These are phyloP conservation scores for Fistulinella prunicolor DNA, from an alignment of 768 basidiomycete genomes.

Conservation along the genomic window DNA sequence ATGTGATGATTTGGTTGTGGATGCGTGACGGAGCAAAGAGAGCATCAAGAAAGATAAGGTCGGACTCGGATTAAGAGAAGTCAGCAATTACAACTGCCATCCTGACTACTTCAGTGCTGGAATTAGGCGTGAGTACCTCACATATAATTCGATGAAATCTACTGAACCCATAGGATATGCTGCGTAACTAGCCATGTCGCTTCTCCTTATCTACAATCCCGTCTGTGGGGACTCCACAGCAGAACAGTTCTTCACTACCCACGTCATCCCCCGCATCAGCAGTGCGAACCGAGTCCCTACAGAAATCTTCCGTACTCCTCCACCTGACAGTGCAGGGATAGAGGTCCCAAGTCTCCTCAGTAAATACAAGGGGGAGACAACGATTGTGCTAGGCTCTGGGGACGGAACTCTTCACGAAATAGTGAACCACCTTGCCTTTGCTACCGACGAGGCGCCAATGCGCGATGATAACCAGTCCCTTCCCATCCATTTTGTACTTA, in stretches of 20 bases:
- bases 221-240: slow-evolving; percentile 62
- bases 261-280: slow-evolving; percentile 63
- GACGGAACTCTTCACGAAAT: slow-evolving; percentile 94
- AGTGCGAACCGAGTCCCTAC: slow-evolving; percentile 31
- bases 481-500: slow-evolving; percentile 45
- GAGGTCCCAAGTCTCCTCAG: slow-evolving; percentile 42
- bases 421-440: slow-evolving; percentile 52
- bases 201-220: slow-evolving; percentile 75
- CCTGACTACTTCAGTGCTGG: too few relatives aligned
- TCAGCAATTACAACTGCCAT: too few relatives aligned
- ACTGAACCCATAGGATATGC: slow-evolving; percentile 1
- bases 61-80: too few relatives aligned
- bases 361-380: slow-evolving; percentile 31
- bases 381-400: slow-evolving; percentile 70
- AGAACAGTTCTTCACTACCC: slow-evolving; percentile 49
- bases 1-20: neutral
- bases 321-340: slow-evolving; percentile 52
- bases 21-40: slow-evolving; percentile 12
- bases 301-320: slow-evolving; percentile 48
- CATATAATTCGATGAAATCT: neutral
- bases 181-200: slow-evolving; percentile 35
- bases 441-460: slow-evolving; percentile 19
- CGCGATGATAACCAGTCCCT: slow-evolving; percentile 11
- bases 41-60: slow-evolving; percentile 14
- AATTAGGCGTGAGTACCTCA: too few relatives aligned